Percentiles rank a stretch among this genome's conserved stretches.
Evolutionary conservation across 192 early-diverging fungal species (phyloP).

Genomic region (Coemansia sp.): DNA sequence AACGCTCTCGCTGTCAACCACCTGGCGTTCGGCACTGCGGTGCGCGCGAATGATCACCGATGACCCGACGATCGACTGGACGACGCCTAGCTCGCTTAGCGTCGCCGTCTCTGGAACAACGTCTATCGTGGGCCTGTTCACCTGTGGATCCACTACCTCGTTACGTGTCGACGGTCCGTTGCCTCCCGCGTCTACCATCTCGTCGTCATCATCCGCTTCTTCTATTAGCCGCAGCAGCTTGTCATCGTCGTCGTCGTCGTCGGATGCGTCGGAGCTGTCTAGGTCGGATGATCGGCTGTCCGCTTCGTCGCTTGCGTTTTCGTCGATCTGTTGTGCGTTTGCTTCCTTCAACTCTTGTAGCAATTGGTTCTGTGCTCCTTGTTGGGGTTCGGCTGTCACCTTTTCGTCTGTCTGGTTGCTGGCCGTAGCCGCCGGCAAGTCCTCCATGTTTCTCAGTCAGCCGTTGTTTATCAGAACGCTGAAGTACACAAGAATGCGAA

Average conservation of each 20-base stretch:
- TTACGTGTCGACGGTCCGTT: conserved; percentile 49
- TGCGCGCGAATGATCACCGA: conserved; percentile 66
- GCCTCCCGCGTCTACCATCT: background rate
- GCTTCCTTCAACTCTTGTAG: conserved; percentile 24
- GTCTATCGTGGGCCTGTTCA: conserved; percentile 54
- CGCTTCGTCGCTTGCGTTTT: background rate
- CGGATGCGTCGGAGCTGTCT: conserved; percentile 13
- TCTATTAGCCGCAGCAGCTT: conserved; percentile 18
- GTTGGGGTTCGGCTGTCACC: background rate
- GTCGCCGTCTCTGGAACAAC: conserved; percentile 55
- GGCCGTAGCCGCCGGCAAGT: background rate
- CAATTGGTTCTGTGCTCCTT: conserved; percentile 2
- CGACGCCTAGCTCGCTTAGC: conserved; percentile 60
- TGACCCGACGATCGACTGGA: conserved; percentile 71
- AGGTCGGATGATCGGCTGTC: background rate
- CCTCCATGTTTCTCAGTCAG: background rate
- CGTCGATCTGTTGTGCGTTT: conserved; percentile 5
- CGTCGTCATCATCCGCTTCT: conserved; percentile 26
- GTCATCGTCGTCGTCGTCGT: conserved; percentile 24
- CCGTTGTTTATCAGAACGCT: background rate
- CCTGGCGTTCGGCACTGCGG: conserved; percentile 41
- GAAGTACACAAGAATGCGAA: background rate
- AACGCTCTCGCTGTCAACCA: conserved; percentile 76
- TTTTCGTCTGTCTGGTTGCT: background rate
- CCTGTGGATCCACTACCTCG: conserved; percentile 57